Conservation (phyloP, 352 stramenopile genomes). For the Pythium aquatile region DNA sequence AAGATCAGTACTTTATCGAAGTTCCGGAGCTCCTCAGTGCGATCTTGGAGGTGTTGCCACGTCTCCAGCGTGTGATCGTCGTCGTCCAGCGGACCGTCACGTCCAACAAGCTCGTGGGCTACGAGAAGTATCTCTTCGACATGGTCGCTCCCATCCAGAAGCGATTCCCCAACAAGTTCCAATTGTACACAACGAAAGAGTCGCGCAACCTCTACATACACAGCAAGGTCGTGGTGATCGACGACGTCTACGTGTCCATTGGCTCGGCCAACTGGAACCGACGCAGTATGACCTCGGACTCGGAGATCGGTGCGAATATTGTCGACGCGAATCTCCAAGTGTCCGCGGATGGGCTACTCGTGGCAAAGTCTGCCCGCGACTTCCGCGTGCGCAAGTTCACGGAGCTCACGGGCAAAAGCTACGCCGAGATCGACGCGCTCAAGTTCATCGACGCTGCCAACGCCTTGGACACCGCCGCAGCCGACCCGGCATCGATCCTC, state of each 20-base stretch:
- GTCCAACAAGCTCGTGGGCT: slow-evolving; percentile 20
- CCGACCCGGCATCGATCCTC: slow-evolving; percentile 6
- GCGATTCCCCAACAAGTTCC: slow-evolving; percentile 26
- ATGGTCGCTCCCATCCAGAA: slow-evolving; percentile 24
- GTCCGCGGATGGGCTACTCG: slow-evolving; percentile 7
- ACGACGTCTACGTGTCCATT: slow-evolving; percentile 33
- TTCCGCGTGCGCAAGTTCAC: slow-evolving; percentile 53
- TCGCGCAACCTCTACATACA: slow-evolving; percentile 24
- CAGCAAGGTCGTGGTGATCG: slow-evolving; percentile 26
- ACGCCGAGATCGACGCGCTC: slow-evolving; percentile 39
- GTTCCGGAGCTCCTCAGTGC: slow-evolving; percentile 31
- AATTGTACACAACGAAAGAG: slow-evolving; percentile 23
- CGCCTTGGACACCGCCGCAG: slow-evolving; percentile 21
- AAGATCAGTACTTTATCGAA: slow-evolving; percentile 54
- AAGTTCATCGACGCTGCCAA: slow-evolving; percentile 42
- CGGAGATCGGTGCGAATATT: slow-evolving; percentile 28
- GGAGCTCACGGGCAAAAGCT: slow-evolving; percentile 43
- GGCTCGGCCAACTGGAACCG: slow-evolving; percentile 39
- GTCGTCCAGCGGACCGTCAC: slow-evolving; percentile 18
- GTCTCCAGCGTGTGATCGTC: slow-evolving; percentile 25
- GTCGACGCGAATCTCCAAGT: slow-evolving; percentile 11
- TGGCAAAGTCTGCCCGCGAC: slow-evolving; percentile 10
- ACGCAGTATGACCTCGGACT: slow-evolving; percentile 39
- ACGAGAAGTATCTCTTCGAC: slow-evolving; percentile 38
- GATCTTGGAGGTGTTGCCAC: slow-evolving; percentile 31